Evolutionary conservation across 306 rosid genomes (phyloP).

Genomic region (Boehmeria nivea): DNA sequence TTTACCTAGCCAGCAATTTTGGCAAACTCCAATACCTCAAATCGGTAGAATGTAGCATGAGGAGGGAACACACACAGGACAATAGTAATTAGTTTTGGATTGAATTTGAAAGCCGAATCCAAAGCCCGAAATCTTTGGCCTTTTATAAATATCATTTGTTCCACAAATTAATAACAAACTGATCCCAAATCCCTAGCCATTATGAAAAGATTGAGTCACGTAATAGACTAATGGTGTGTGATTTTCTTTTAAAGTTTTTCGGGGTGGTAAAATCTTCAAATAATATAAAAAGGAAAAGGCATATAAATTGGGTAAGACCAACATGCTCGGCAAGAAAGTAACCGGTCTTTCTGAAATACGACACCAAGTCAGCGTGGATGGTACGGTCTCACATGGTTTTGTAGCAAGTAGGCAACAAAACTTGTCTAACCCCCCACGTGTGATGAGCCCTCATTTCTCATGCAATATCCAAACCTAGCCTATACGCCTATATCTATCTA

Average conservation of each 20-base stretch:
- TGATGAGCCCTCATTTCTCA: conserved; percentile 19
- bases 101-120: too few species aligned
- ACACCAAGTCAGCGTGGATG: conserved; percentile 25
- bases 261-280: not conserved
- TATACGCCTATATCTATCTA: too few species aligned
- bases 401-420: conserved; percentile 31
- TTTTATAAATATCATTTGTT: too few species aligned
- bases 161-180: too few species aligned
- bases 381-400: conserved; percentile 40
- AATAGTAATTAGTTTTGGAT: too few species aligned
- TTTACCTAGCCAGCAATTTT: not conserved
- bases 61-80: conserved; percentile 29
- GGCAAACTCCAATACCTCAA: conserved; percentile 12
- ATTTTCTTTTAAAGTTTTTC: too few species aligned
- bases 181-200: too few species aligned
- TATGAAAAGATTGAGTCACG: too few species aligned
- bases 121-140: too few species aligned
- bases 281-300: not conserved
- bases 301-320: conserved; percentile 35
- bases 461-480: conserved; percentile 1
- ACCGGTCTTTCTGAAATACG: conserved; percentile 29
- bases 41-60: not conserved
- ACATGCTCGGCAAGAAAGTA: conserved; percentile 48
- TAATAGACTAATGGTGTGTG: too few species aligned
- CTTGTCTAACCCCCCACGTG: conserved; percentile 36